These are phyloP conservation scores for Dovyalis caffra DNA, from an alignment of 345 rosid species.

Conservation along the genomic window DNA sequence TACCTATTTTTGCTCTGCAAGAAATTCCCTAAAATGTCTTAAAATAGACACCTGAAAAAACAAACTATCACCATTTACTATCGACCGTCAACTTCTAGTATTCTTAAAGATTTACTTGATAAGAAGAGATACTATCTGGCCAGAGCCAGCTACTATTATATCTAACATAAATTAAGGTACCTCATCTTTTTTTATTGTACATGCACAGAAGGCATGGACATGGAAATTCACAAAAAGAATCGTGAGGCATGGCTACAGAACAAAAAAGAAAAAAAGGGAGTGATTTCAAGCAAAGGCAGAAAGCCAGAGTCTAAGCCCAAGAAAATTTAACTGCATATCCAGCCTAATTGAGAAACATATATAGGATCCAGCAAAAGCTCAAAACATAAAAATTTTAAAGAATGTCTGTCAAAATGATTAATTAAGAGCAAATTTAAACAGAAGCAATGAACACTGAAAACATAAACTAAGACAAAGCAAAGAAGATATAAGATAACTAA, in stretches of 20 bases:
- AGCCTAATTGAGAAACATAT: not conserved
- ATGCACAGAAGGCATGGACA: constrained; percentile 1
- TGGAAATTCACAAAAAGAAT: constrained; percentile 7
- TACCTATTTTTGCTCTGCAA: not conserved
- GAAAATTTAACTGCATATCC: not conserved
- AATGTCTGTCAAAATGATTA: not conserved
- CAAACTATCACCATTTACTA: not conserved
- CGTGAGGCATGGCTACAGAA: not conserved
- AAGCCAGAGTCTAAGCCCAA: not conserved
- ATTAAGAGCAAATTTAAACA: not conserved
- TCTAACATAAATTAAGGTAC: constrained; percentile 1
- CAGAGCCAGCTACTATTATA: not conserved
- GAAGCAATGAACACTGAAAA: not conserved
- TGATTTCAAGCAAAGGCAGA: not conserved
- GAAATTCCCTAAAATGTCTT: not conserved
- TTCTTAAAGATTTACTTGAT: no score
- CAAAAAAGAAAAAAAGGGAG: no score
- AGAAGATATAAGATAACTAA: constrained; percentile 26
- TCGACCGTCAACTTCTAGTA: not conserved
- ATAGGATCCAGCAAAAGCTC: not conserved
- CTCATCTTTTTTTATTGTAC: not conserved
- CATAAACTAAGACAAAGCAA: not conserved
- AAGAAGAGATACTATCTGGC: not conserved
- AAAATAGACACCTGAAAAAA: not conserved
- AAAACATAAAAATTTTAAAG: not conserved